A percentile compares a stretch with the other conserved stretches of the same genome.
These are phyloP conservation scores for Puccinia hordei DNA, from an alignment of 1,284 basidiomycete genomes.

Conservation along the genomic window DNA sequence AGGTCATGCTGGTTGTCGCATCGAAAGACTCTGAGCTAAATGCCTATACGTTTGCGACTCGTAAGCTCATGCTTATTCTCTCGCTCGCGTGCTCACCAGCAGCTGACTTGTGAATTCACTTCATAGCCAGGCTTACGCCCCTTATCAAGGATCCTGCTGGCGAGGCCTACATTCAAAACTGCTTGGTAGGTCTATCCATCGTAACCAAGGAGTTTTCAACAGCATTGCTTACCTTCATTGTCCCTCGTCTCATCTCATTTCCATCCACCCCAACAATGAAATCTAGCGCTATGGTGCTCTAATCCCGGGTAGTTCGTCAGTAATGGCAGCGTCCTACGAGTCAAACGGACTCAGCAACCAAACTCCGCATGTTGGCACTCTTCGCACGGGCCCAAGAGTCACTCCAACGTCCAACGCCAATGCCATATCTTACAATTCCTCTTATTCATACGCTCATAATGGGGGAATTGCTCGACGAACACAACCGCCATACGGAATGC, in stretches of 20 bases:
- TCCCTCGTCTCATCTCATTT: neutral
- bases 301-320: constrained; percentile 30
- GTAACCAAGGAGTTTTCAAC: neutral
- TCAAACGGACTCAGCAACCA: neutral
- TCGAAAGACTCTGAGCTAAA: constrained; percentile 36
- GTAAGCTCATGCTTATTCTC: constrained; percentile 3
- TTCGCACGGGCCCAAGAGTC: constrained; percentile 18
- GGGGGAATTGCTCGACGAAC: constrained; percentile 2
- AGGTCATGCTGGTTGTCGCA: constrained; percentile 47
- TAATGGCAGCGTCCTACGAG: constrained; percentile 4
- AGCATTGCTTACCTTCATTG: neutral
- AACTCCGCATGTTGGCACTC: constrained; percentile 6
- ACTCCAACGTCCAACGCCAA: constrained; percentile 17
- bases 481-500: constrained; percentile 23
- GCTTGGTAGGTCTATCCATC: constrained; percentile 19
- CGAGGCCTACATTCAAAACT: constrained; percentile 48
- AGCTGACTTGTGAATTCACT: neutral
- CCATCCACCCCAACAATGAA: neutral
- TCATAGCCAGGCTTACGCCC: constrained; percentile 27
- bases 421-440: neutral
- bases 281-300: constrained; percentile 44
- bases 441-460: constrained; percentile 14
- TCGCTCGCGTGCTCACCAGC: neutral
- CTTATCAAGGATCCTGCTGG: constrained; percentile 33
- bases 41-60: constrained; percentile 45